Evolutionary conservation across 495 filamentous ascomycete genomes (phyloP), one percentile per base, ranked within the genome.

Genomic region (Podospora comata): DNA sequence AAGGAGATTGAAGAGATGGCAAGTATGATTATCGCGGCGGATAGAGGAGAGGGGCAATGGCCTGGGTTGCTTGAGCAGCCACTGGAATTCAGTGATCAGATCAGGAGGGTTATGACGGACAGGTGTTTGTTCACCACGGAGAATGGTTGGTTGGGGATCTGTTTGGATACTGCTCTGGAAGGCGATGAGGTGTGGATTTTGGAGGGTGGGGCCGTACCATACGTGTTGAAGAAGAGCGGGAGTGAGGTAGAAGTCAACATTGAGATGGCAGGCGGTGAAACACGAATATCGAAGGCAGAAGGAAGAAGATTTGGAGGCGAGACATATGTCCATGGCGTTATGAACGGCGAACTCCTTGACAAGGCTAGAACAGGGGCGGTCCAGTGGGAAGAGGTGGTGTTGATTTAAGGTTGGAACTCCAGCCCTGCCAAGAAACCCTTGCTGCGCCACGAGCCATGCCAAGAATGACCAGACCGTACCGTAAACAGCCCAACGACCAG

Each of bases 121-220:
- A 59, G 67, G 55, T 53, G 54, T 55, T 56, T 68, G 48, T 65
- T 68, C 6, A 60, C 26, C 0, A 68, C 67, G 20, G 62, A 9
- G 23, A 48, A 32, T 13, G 67, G 44, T 7, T 68, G 67, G 67
- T 54, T 68, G 26, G 67, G 62, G 3, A 27, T 65, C 1, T 68
- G 67, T 19, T 54, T 57, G 7, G 56, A 68, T 23, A 56, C 62
- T 7, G 48, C 61, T 19, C 7, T 61, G 55, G 62, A 60, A 6
- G 67, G 62, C 32, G 67, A 68, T 19, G 67, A 68, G 34, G 62
- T 68, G 28, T 68, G 67, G 67, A 19, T 68, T 57, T n/a, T 68
- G 26, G 67, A 68, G 39, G 62, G 62, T 0, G 67, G 67, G 1
- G 32, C 67, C 15, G 67, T 68, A n/a, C 67, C 67, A 4, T 68